Base-by-base conservation (phyloP, 345 rosid species). In the Chamaenerion angustifolium region DNA sequence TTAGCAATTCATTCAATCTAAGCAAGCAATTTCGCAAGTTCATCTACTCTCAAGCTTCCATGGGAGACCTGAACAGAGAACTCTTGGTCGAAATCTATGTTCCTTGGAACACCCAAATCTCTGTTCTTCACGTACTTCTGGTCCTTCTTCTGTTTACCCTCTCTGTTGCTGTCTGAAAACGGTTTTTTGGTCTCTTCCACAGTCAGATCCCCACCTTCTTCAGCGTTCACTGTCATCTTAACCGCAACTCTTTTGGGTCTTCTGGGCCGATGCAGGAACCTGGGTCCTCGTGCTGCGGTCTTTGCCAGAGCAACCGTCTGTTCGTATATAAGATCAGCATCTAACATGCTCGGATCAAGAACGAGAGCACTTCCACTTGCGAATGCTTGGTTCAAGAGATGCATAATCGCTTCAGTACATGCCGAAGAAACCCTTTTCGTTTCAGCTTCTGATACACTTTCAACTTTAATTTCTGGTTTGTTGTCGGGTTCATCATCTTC, bases 1-100 rank as follows among this genome's bases (percentile, higher is more conserved):
- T 23, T 23, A 23, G 27, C 27, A 23, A 23, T 23, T 23, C 27
- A 13, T 1, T 7, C 11, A n/a, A n/a, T n/a, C n/a, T n/a, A n/a
- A 2, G 93, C 64, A 60, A 85, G 71, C 45, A 85, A 59, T 71
- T 85, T 81, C 51, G 95, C 97, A 51, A 85, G 90, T 71, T 89
- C 97, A 67, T 89, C 97, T 11, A 89, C 61, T 52, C 71, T 55
- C 45, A 82, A 62, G 65, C 79, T 81, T 65, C 96, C 98, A 17
- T 59, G 65, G 0, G 89, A 72, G 14, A 49, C 54, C 14, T 55
- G 67, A 56, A 63, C 70, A 52, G 57, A 55, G 52, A 31, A 60
- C 42, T 11, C 48, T 48, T 61, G 77, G 40, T 49, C 65, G 16
- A 57, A 54, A 46, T 60, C 59, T 42, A 55, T 43, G 23, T 21